A percentile compares a stretch with the other conserved stretches of the same genome.
phyloP scores from a whole-genome alignment of 2,329 filamentous ascomycete species.

The Diaporthe ampelina region DNA sequence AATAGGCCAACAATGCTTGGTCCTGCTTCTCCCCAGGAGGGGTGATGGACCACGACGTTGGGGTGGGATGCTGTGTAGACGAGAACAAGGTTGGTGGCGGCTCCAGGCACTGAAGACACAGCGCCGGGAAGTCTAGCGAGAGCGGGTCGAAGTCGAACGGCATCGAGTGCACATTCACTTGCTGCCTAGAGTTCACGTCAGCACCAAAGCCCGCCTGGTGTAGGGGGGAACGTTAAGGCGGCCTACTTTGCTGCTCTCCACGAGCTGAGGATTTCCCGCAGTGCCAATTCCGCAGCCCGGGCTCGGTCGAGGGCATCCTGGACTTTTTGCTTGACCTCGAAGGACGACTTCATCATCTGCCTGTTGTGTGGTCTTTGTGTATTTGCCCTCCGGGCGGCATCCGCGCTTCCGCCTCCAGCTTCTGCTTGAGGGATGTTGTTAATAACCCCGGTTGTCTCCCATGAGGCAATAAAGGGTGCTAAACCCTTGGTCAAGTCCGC shows the following conservation, averaged over 20 bases:
- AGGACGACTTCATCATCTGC: constrained; percentile 69
- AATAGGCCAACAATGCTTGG: constrained; percentile 77
- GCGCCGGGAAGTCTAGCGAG: constrained; percentile 85
- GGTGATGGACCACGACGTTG: constrained; percentile 84
- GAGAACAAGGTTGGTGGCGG: constrained; percentile 87
- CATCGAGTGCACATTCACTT: constrained; percentile 67
- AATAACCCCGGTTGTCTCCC: constrained; percentile 84
- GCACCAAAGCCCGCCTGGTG: not conserved
- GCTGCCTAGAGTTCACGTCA: constrained; percentile 57
- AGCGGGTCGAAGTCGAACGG: constrained; percentile 88
- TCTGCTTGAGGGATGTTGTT: constrained; percentile 75
- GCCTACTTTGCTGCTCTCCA: constrained; percentile 85
- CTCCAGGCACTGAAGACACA: constrained; percentile 85
- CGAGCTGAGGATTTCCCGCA: constrained; percentile 85
- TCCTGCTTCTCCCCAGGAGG: constrained; percentile 82
- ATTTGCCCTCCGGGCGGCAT: constrained; percentile 53
- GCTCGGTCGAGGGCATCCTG: constrained; percentile 83
- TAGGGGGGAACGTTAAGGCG: not conserved
- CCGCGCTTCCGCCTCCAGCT: constrained; percentile 48
- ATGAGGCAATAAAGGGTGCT: constrained; percentile 70
- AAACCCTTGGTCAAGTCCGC: constrained; percentile 67
- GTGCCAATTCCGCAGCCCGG: constrained; percentile 84
- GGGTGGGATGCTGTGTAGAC: constrained; percentile 81
- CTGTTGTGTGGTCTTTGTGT: constrained; percentile 62
- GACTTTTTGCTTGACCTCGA: constrained; percentile 74